Percentiles rank a stretch among this genome's conserved stretches.
Evolutionary conservation across 768 basidiomycete genomes (phyloP).

Genomic region (Boletus speciosus): DNA sequence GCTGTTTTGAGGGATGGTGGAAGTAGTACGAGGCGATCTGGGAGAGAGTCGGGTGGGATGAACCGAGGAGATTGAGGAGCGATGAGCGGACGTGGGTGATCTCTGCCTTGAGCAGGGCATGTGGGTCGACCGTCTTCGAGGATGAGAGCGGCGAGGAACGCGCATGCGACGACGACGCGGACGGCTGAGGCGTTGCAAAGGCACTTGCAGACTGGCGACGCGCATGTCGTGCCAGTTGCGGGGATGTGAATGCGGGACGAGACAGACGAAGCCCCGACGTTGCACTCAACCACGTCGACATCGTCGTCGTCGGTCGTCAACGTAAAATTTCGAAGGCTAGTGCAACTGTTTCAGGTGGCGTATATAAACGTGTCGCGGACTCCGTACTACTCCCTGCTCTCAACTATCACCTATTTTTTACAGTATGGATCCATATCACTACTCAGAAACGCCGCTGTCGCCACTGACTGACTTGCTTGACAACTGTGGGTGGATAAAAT

Average conservation of each 20-base stretch:
- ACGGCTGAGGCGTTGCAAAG: constrained; percentile 33
- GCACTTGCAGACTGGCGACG: constrained; percentile 41
- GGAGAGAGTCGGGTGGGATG: constrained; percentile 83
- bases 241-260: constrained; percentile 1
- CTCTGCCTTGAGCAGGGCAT: constrained; percentile 67
- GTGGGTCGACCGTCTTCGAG: constrained; percentile 50
- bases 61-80: constrained; percentile 76
- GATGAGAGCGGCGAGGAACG: constrained; percentile 19
- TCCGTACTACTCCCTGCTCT: too few relatives aligned
- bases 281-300: constrained; percentile 19
- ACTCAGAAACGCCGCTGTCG: too few relatives aligned
- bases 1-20: constrained; percentile 81
- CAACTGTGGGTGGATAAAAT: too few relatives aligned
- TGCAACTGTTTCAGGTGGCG: too few relatives aligned
- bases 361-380: too few relatives aligned
- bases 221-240: constrained; percentile 14
- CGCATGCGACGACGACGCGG: constrained; percentile 9
- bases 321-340: background rate
- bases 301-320: constrained; percentile 15
- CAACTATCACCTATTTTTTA: too few relatives aligned
- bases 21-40: constrained; percentile 94
- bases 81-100: constrained; percentile 66
- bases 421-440: too few relatives aligned
- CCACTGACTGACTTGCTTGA: too few relatives aligned
- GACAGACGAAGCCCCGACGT: constrained; percentile 16